phyloP scores from a whole-genome alignment of 2,329 filamentous ascomycete genomes.

The Sarocladiaceae sp. region DNA sequence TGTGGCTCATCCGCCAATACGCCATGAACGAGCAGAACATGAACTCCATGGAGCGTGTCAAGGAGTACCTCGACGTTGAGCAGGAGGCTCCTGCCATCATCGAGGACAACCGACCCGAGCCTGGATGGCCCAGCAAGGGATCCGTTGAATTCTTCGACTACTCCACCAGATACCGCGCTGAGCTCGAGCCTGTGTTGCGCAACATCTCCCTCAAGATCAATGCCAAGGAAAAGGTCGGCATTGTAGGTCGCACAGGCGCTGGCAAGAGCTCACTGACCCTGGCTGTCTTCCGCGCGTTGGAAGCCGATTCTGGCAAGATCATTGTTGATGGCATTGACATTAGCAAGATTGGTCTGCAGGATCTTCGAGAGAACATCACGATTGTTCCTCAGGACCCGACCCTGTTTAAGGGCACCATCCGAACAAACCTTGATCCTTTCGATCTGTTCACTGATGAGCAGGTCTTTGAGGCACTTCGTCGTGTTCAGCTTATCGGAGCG shows the following conservation, averaged over 20 bases:
- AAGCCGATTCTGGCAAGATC: constrained; percentile 86
- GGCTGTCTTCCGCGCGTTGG: constrained; percentile 87
- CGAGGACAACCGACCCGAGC: constrained; percentile 70
- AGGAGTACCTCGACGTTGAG: constrained; percentile 95
- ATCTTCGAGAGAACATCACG: constrained; percentile 88
- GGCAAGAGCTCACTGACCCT: constrained; percentile 94
- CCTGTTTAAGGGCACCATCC: constrained; percentile 86
- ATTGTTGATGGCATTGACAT: constrained; percentile 90
- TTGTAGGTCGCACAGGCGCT: constrained; percentile 91
- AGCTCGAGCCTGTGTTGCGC: constrained; percentile 82
- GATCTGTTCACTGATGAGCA: constrained; percentile 83
- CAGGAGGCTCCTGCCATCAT: constrained; percentile 81
- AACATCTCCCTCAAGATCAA: constrained; percentile 82
- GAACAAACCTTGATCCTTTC: constrained; percentile 92
- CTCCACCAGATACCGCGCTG: constrained; percentile 81
- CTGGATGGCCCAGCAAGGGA: constrained; percentile 81
- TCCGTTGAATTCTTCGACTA: constrained; percentile 85
- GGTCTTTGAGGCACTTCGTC: constrained; percentile 79
- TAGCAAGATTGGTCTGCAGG: constrained; percentile 82
- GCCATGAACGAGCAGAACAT: constrained; percentile 97
- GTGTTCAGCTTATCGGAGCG: constrained; percentile 78
- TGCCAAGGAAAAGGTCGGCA: constrained; percentile 87
- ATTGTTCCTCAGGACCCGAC: constrained; percentile 98
- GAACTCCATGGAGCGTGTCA: constrained; percentile 97
- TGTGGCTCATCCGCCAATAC: constrained; percentile 95